These are phyloP conservation scores for Leccinum pseudoinsigne DNA, from an alignment of 1,284 basidiomycete species.

Conservation along the genomic window DNA sequence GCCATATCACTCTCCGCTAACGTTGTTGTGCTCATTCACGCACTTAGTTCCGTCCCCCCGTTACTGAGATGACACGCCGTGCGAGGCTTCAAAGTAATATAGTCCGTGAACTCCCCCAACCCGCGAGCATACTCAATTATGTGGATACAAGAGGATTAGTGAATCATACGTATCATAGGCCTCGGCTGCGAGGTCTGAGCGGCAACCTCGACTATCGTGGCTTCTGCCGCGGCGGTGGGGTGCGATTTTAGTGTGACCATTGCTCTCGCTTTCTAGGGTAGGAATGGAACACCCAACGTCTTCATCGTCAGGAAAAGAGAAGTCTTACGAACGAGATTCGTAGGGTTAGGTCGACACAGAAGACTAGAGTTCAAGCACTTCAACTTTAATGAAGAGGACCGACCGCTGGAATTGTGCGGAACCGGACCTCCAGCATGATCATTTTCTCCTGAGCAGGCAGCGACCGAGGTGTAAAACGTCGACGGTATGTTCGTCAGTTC, in stretches of 20 bases:
- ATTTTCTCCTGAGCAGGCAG: not conserved
- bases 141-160: conserved; percentile 30
- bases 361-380: conserved; percentile 34
- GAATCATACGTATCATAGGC: conserved; percentile 31
- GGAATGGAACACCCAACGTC: conserved; percentile 41
- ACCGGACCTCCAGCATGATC: conserved; percentile 15
- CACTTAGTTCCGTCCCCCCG: conserved; percentile 70
- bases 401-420: conserved; percentile 28
- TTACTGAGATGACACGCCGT: conserved; percentile 31
- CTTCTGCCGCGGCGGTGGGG: conserved; percentile 36
- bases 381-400: conserved; percentile 28
- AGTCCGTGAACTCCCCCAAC: conserved; percentile 30
- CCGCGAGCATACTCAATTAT: conserved; percentile 31
- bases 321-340: conserved; percentile 37
- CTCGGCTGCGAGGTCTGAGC: conserved; percentile 25
- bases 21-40: conserved; percentile 24
- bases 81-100: conserved; percentile 26
- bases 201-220: conserved; percentile 19
- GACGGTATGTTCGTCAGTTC: not conserved
- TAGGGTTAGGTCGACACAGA: conserved; percentile 35
- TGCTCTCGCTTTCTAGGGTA: conserved; percentile 45
- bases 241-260: conserved; percentile 44
- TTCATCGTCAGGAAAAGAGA: conserved; percentile 34
- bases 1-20: conserved; percentile 11
- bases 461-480: not conserved